These are phyloP conservation scores for Pythium brachiatum DNA, from an alignment of 352 stramenopile species.

Conservation along the genomic window DNA sequence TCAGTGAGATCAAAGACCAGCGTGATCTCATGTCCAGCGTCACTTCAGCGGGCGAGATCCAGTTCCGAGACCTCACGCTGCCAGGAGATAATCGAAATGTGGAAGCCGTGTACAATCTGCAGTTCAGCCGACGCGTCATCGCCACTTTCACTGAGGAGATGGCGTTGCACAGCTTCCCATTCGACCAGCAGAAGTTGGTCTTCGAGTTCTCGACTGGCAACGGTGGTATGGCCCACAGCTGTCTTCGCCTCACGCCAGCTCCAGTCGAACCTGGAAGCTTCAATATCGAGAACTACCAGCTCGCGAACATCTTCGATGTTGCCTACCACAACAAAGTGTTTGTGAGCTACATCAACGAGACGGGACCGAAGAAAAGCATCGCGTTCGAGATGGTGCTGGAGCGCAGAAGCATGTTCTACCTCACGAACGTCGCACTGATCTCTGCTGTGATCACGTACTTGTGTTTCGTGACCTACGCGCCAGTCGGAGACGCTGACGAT, in stretches of 20 bases:
- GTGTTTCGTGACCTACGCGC: constrained; percentile 27
- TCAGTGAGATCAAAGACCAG: constrained; percentile 22
- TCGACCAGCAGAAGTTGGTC: constrained; percentile 56
- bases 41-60: constrained; percentile 1
- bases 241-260: constrained; percentile 32
- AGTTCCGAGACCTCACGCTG: constrained; percentile 14
- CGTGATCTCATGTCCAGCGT: constrained; percentile 21
- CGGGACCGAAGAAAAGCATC: constrained; percentile 40
- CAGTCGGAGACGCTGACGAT: neutral
- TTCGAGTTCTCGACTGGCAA: constrained; percentile 28
- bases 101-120: constrained; percentile 26
- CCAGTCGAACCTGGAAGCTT: constrained; percentile 42
- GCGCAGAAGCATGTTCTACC: constrained; percentile 46
- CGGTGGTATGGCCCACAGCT: constrained; percentile 28
- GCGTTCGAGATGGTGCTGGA: constrained; percentile 60
- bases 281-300: constrained; percentile 46
- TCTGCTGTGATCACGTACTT: constrained; percentile 50
- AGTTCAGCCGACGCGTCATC: constrained; percentile 38
- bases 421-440: constrained; percentile 51
- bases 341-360: constrained; percentile 36
- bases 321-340: constrained; percentile 52
- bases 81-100: constrained; percentile 2
- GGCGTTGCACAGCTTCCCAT: constrained; percentile 52
- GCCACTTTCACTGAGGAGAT: constrained; percentile 58
- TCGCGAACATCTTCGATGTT: constrained; percentile 55